Conservation (phyloP, 257 asterid species). For the Solanum chiquidenum region DNA sequence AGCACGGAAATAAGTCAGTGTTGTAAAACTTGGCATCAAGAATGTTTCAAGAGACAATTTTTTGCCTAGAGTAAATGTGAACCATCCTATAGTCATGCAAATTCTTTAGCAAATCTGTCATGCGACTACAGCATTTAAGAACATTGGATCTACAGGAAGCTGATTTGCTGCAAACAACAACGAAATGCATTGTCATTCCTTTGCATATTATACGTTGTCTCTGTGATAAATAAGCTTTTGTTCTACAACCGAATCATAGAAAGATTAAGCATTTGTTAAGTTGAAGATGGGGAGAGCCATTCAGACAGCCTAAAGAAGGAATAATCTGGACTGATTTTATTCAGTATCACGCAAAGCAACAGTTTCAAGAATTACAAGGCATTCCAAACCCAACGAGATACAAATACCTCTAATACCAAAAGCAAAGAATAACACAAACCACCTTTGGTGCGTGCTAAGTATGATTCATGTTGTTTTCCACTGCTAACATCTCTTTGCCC, state of each 20-base stretch:
- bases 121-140: not conserved
- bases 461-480: not conserved
- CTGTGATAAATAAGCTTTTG: not conserved
- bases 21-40: not conserved
- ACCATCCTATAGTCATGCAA: not conserved
- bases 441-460: not conserved
- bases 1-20: not conserved
- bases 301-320: not conserved
- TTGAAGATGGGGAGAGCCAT: not conserved
- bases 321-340: not conserved
- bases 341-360: not conserved
- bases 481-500: not conserved
- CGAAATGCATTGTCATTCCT: not conserved
- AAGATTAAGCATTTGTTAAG: not conserved
- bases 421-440: not conserved
- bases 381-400: not conserved
- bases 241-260: not conserved
- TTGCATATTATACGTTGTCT: not conserved
- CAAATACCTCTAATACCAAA: not conserved
- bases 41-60: too few relatives aligned
- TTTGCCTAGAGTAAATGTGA: not conserved
- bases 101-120: not conserved
- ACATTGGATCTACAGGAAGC: not conserved
- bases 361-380: not conserved
- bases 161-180: not conserved